Percentiles rank a stretch among this genome's conserved stretches.
Conservation (phyloP, 768 basidiomycete genomes). For the Hericium erinaceus region DNA sequence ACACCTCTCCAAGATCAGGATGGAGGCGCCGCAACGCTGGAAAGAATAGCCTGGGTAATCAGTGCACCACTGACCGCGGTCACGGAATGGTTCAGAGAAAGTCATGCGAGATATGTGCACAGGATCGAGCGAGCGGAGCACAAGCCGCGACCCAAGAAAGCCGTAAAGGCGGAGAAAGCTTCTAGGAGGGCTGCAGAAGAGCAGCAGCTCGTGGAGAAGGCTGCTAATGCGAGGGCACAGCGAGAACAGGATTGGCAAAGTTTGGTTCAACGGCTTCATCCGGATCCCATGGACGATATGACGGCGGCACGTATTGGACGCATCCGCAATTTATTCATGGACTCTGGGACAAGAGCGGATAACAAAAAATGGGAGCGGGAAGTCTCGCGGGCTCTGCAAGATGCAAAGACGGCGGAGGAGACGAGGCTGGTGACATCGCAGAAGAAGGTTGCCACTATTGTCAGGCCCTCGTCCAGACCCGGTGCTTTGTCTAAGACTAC, state of each 20-base stretch:
- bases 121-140: slow-evolving; percentile 27
- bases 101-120: slow-evolving; percentile 28
- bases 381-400: slow-evolving; percentile 44
- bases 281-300: slow-evolving; percentile 39
- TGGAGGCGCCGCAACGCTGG: slow-evolving; percentile 28
- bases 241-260: slow-evolving; percentile 60
- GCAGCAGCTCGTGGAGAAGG: slow-evolving; percentile 51
- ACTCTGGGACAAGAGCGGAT: slow-evolving; percentile 43
- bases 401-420: slow-evolving; percentile 40
- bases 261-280: slow-evolving; percentile 46
- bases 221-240: slow-evolving; percentile 46
- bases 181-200: slow-evolving; percentile 33
- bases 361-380: slow-evolving; percentile 54
- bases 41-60: slow-evolving; percentile 41
- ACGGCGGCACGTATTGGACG: slow-evolving; percentile 42
- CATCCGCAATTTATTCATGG: slow-evolving; percentile 48
- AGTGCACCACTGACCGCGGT: slow-evolving; percentile 48
- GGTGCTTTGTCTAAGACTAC: too few species aligned
- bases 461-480: too few species aligned
- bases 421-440: slow-evolving; percentile 30
- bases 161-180: slow-evolving; percentile 16
- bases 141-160: slow-evolving; percentile 13
- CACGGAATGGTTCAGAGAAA: slow-evolving; percentile 32
- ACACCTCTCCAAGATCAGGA: slow-evolving; percentile 45
- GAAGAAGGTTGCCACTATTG: too few species aligned